A percentile compares a stretch with the other conserved stretches of the same genome.
Conservation (phyloP, 169 alveolate genomes). For the Cryptosporidium tyzzeri region DNA sequence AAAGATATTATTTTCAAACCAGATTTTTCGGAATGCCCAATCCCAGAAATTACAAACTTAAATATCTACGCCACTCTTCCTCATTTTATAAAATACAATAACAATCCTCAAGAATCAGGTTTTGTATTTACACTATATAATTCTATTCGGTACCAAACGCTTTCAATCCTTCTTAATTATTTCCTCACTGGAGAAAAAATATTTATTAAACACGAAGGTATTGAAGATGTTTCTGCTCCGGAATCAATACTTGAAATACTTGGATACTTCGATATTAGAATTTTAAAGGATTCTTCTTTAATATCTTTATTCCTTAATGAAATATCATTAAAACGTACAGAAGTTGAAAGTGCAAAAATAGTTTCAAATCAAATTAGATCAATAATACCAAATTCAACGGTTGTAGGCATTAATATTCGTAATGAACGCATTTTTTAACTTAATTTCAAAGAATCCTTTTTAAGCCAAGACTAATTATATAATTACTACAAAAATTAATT, state of each 20-base stretch:
- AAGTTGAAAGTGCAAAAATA: conserved; percentile 29
- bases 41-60: conserved; percentile 1
- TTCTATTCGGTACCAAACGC: conserved; percentile 10
- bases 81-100: not conserved
- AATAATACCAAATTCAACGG: conserved; percentile 19
- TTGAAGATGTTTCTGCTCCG: not conserved
- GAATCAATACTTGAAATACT: conserved; percentile 23
- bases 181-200: conserved; percentile 11
- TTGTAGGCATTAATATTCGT: conserved; percentile 23
- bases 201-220: conserved; percentile 20
- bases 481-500: too few species aligned
- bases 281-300: not conserved
- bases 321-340: conserved; percentile 13
- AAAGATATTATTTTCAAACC: conserved; percentile 11
- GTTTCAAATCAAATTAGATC: conserved; percentile 11
- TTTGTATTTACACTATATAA: conserved; percentile 30
- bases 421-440: not conserved
- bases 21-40: conserved; percentile 28
- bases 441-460: not conserved
- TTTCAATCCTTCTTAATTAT: conserved; percentile 6
- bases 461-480: too few species aligned
- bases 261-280: not conserved
- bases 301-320: conserved; percentile 1
- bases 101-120: not conserved
- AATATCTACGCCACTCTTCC: not conserved